Base-by-base conservation (phyloP, 129 eudicot species). In the Pulicaria dysenterica region DNA sequence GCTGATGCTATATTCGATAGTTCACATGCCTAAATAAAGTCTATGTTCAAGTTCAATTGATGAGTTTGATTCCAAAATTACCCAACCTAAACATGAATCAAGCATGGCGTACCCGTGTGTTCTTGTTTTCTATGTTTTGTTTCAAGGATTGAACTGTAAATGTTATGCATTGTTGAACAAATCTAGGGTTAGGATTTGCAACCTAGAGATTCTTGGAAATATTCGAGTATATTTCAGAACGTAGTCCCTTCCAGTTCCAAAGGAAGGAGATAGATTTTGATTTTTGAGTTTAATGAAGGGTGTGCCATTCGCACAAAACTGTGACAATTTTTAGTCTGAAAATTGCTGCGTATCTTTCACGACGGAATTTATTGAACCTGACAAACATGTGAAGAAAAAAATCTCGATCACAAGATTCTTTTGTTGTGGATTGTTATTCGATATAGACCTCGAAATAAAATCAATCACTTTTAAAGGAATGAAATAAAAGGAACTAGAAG, bases 181-280 rank as follows among this genome's bases (percentile, higher is more conserved):
- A 69, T 41, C 63, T 69, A 53, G 73, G 50, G 73, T 69, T 69
- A 51, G 46, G 40, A 67, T 48, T 47, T 13, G 59, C 43, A n/a
- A 45, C 43, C 41, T 64, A 64, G 69, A 41, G 51, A 64, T 62
- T 38, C 56, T 12, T 44, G 8, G 56, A 24, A 11, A 47, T 47
- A 6, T 49, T n/a, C 16, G 43, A 58, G 8, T 63, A 7, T 8
- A 41, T 63, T 49, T 42, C 43, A 40, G 11, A 63, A 41, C 13
- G 8, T 15, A 42, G 13, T 9, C 51, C 36, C 5, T 24, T 38
- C 24, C 67, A 2, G 39, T 31, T 44, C 39, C 41, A 44, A 17
- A 24, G 11, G 24, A 44, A 44, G 7, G 40, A 64, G 12, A 43
- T 45, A 44, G 10, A 64, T 12, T 17, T 43, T 64, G 8, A 31